These are phyloP conservation scores for Melaleuca quinquenervia DNA, from an alignment of 345 rosid species.

Conservation along the genomic window DNA sequence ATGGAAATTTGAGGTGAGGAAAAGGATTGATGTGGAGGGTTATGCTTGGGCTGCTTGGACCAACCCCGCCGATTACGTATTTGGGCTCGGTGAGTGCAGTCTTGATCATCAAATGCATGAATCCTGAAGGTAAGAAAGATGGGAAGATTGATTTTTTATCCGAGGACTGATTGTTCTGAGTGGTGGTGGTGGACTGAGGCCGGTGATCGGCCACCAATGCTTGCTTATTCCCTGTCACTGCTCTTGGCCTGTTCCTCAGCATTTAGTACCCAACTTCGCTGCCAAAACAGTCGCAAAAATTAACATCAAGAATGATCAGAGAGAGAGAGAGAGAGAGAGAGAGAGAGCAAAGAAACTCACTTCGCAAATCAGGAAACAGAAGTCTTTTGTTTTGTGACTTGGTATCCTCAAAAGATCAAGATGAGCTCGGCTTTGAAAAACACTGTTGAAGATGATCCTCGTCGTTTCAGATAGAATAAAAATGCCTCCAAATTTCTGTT, in stretches of 20 bases:
- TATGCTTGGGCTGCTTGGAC: slow-evolving; percentile 37
- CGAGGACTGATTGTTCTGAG: slow-evolving; percentile 13
- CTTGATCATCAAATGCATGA: slow-evolving; percentile 39
- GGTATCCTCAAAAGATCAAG: neutral
- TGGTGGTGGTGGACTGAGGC: neutral
- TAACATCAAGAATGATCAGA: neutral
- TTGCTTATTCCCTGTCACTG: slow-evolving; percentile 40
- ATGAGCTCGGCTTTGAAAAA: neutral
- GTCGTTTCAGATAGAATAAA: neutral
- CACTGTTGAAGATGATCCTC: neutral
- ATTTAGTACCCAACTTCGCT: neutral
- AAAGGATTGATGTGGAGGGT: slow-evolving; percentile 41
- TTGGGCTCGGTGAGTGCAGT: slow-evolving; percentile 28
- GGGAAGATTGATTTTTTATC: slow-evolving; percentile 12
- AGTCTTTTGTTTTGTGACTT: neutral
- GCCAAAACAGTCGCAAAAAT: neutral
- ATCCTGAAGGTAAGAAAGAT: slow-evolving; percentile 36
- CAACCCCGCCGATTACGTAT: neutral
- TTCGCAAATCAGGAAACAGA: neutral
- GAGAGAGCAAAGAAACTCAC: neutral
- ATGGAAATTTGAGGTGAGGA: neutral
- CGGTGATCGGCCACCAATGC: slow-evolving; percentile 49
- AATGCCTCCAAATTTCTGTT: slow-evolving; percentile 19
- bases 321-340: neutral
- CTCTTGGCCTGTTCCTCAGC: slow-evolving; percentile 43